A percentile compares a stretch with the other conserved stretches of the same genome.
Conservation (phyloP, 306 rosid species). For the Gynostemma pentaphyllum region DNA sequence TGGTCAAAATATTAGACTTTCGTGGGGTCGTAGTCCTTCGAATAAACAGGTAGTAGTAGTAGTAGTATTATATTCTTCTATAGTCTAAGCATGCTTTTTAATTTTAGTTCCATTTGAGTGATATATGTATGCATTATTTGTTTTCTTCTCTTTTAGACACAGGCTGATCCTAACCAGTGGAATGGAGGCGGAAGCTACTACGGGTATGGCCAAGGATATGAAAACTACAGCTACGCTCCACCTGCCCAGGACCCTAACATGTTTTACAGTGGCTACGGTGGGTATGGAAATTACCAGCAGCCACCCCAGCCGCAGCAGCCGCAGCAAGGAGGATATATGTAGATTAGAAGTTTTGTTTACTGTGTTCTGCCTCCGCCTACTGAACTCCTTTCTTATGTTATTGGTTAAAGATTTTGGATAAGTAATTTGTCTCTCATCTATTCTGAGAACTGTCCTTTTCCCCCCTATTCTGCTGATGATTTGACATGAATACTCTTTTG, state of each 20-base stretch:
- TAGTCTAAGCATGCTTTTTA: background rate
- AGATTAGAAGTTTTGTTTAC: conserved; percentile 24
- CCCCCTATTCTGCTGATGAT: background rate
- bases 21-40: conserved; percentile 98
- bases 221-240: conserved; percentile 68
- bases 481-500: background rate
- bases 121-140: background rate
- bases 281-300: conserved; percentile 64
- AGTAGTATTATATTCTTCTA: background rate
- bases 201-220: conserved; percentile 73
- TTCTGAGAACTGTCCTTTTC: background rate
- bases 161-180: conserved; percentile 65
- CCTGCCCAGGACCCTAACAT: conserved; percentile 74
- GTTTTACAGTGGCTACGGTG: conserved; percentile 66
- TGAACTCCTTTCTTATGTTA: background rate
- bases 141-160: conserved; percentile 22
- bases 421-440: background rate
- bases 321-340: conserved; percentile 60
- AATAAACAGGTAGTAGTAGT: conserved; percentile 64
- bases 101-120: background rate
- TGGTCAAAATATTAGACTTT: conserved; percentile 80
- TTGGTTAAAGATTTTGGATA: conserved; percentile 4
- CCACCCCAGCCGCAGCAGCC: conserved; percentile 40
- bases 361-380: background rate
- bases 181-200: conserved; percentile 54